A percentile compares a stretch with the other conserved stretches of the same genome.
These are phyloP conservation scores for Boletus sensibilis DNA, from an alignment of 768 basidiomycete genomes.

Conservation along the genomic window DNA sequence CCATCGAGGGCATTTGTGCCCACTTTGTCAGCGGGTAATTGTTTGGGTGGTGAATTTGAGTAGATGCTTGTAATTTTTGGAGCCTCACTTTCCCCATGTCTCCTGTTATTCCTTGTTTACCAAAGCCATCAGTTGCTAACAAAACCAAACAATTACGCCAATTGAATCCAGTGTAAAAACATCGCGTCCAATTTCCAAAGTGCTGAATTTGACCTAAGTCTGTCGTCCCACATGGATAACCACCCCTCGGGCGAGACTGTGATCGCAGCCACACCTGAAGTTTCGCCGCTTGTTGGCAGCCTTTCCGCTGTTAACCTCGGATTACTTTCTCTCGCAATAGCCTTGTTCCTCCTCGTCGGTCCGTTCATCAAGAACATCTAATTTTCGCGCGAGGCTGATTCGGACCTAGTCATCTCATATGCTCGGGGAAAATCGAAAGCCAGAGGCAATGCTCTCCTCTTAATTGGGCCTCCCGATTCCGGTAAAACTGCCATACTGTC, in stretches of 20 bases:
- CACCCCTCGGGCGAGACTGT: constrained; percentile 5
- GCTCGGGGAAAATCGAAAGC: constrained; percentile 43
- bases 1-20: not conserved
- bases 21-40: not conserved
- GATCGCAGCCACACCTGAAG: constrained; percentile 32
- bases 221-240: constrained; percentile 9
- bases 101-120: constrained; percentile 15
- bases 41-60: not conserved
- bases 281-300: constrained; percentile 33
- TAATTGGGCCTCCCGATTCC: constrained; percentile 73
- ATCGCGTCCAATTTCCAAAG: not conserved
- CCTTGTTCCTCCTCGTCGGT: constrained; percentile 46
- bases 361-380: constrained; percentile 18
- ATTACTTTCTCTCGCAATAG: constrained; percentile 44
- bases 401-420: constrained; percentile 45
- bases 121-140: constrained; percentile 12
- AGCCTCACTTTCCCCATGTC: no score
- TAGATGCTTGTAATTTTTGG: not conserved
- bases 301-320: constrained; percentile 41
- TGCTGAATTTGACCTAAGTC: not conserved
- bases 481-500: constrained; percentile 82
- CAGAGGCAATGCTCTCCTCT: constrained; percentile 60
- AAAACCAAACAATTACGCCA: constrained; percentile 20
- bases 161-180: not conserved
- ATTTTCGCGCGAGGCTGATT: constrained; percentile 16